phyloP scores from a whole-genome alignment of 192 early-diverging fungal genomes.

The Neocallimastix lanati region DNA sequence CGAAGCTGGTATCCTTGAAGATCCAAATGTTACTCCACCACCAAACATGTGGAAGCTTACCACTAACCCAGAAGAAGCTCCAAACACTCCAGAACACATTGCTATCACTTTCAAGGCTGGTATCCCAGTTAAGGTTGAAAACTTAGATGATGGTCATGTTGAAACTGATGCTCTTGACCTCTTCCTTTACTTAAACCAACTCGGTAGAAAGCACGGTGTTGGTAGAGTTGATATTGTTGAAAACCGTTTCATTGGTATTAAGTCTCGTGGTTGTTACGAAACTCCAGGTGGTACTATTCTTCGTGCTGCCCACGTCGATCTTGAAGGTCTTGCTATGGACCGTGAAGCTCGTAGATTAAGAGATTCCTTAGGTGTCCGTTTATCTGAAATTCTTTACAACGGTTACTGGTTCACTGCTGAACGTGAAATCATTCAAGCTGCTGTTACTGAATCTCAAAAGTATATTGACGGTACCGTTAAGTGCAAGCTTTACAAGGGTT shows the following conservation, averaged over 20 bases:
- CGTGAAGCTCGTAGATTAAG: slow-evolving; percentile 84
- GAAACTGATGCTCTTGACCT: slow-evolving; percentile 56
- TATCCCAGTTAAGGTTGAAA: slow-evolving; percentile 74
- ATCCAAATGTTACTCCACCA: slow-evolving; percentile 88
- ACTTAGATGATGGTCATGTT: slow-evolving; percentile 40
- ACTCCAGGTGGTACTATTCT: slow-evolving; percentile 94
- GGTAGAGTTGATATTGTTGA: slow-evolving; percentile 99
- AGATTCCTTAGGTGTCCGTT: slow-evolving; percentile 31
- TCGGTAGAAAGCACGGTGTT: slow-evolving; percentile 91
- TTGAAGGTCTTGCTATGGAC: slow-evolving; percentile 88
- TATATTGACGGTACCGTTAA: slow-evolving; percentile 82
- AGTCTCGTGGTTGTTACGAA: slow-evolving; percentile 98
- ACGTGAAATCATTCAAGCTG: slow-evolving; percentile 69
- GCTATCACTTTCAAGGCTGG: slow-evolving; percentile 75
- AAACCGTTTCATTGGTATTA: slow-evolving; percentile 97
- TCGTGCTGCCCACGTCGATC: slow-evolving; percentile 82
- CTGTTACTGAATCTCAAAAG: slow-evolving; percentile 63
- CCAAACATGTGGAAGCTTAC: slow-evolving; percentile 99
- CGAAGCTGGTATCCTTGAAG: slow-evolving; percentile 95
- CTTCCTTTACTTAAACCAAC: slow-evolving; percentile 88
- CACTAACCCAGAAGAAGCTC: slow-evolving; percentile 88
- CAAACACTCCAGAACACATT: slow-evolving; percentile 88
- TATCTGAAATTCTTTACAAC: slow-evolving; percentile 80
- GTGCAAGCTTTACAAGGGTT: slow-evolving; percentile 91
- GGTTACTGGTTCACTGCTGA: slow-evolving; percentile 95